Evolutionary conservation across 805 yeast genomes (phyloP).

Genomic region (Ogataea pilisensis): DNA sequence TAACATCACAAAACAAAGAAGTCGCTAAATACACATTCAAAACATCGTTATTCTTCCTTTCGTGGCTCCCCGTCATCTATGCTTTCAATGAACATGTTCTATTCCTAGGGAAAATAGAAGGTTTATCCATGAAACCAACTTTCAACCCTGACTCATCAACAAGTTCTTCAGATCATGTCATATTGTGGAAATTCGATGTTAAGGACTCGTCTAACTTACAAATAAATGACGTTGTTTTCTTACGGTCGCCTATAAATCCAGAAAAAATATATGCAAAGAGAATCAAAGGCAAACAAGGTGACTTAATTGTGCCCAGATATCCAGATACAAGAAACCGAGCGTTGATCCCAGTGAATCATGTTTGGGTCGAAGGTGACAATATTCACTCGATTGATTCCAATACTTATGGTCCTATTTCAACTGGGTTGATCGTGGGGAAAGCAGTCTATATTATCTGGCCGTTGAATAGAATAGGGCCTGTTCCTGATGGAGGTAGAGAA

Average conservation of each 20-base stretch:
- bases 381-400: constrained; percentile 81
- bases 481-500: constrained; percentile 52
- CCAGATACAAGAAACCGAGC: constrained; percentile 65
- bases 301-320: constrained; percentile 53
- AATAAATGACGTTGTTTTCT: constrained; percentile 69
- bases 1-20: too few species aligned
- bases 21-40: constrained; percentile 27
- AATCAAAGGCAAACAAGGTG: constrained; percentile 72
- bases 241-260: constrained; percentile 81
- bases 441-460: constrained; percentile 74
- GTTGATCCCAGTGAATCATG: constrained; percentile 68
- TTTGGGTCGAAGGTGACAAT: constrained; percentile 97
- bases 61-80: constrained; percentile 81
- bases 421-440: constrained; percentile 75
- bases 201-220: constrained; percentile 42
- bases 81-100: constrained; percentile 66
- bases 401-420: constrained; percentile 82
- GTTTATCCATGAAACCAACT: constrained; percentile 86
- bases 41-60: constrained; percentile 35
- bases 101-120: constrained; percentile 71
- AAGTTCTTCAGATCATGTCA: constrained; percentile 52
- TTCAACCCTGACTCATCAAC: constrained; percentile 56
- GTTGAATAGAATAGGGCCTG: constrained; percentile 44
- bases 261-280: constrained; percentile 73
- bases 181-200: constrained; percentile 62